phyloP scores from a whole-genome alignment of 345 rosid species.

The Dipteronia dyeriana region DNA sequence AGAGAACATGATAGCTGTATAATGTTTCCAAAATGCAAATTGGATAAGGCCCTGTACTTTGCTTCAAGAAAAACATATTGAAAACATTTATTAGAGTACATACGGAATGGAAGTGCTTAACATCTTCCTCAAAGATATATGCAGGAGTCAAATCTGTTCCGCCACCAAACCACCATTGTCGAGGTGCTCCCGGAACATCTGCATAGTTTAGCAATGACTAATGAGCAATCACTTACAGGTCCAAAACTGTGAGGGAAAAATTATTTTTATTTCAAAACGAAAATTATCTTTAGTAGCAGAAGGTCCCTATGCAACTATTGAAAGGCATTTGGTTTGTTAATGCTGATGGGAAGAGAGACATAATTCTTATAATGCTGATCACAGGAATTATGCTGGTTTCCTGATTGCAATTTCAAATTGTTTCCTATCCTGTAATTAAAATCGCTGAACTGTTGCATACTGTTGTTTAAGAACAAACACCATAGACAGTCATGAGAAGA shows the following conservation, averaged over 20 bases:
- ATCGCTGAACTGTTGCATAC: too few species aligned
- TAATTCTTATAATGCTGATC: not conserved
- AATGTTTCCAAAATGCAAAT: not conserved
- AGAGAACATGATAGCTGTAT: not conserved
- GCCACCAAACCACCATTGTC: conserved; percentile 99
- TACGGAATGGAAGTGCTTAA: conserved; percentile 93
- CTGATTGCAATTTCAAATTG: not conserved
- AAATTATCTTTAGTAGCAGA: not conserved
- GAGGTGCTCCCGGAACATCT: conserved; percentile 96
- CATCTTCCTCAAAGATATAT: conserved; percentile 95
- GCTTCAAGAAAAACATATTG: not conserved
- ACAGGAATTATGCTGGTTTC: not conserved
- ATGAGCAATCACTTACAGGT: not conserved
- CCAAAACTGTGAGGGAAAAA: not conserved
- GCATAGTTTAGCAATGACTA: conserved; percentile 6
- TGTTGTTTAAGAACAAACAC: not conserved
- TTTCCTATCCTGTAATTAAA: not conserved
- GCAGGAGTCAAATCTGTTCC: conserved; percentile 99
- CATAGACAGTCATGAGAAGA: too few species aligned
- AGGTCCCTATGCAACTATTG: not conserved
- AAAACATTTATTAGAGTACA: not conserved
- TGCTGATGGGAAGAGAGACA: not conserved
- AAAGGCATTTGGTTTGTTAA: not conserved
- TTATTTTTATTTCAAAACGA: not conserved
- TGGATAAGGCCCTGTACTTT: not conserved